These are phyloP conservation scores for Sanghuangporus sanghuang DNA, from an alignment of 1,284 basidiomycete genomes.

Conservation along the genomic window DNA sequence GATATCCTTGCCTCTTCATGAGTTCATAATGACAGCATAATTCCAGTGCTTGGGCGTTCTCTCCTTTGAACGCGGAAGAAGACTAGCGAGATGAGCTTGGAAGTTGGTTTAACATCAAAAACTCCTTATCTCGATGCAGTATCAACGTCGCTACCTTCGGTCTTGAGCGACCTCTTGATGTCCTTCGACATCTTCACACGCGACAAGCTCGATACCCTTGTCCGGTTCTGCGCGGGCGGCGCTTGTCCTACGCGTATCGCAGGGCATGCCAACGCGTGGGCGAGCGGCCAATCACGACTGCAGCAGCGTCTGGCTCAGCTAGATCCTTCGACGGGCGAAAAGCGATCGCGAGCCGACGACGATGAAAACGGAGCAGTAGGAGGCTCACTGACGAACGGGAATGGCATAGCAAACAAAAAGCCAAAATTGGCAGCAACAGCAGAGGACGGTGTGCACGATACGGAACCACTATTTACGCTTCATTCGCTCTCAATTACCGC, in stretches of 20 bases:
- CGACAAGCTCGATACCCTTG: slow-evolving; percentile 14
- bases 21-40: neutral
- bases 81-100: neutral
- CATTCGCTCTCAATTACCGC: slow-evolving; percentile 56
- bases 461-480: slow-evolving; percentile 45
- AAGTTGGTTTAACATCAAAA: neutral
- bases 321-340: slow-evolving; percentile 1
- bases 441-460: slow-evolving; percentile 26
- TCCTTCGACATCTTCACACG: slow-evolving; percentile 11
- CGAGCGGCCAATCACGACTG: slow-evolving; percentile 10
- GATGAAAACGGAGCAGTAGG: neutral
- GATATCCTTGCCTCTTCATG: neutral
- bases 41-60: neutral
- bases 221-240: slow-evolving; percentile 12
- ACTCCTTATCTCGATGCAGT: slow-evolving; percentile 17
- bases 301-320: slow-evolving; percentile 1
- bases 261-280: slow-evolving; percentile 13
- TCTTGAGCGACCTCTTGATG: slow-evolving; percentile 11
- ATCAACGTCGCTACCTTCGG: slow-evolving; percentile 9
- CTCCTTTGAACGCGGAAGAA: neutral
- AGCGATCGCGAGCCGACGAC: slow-evolving; percentile 7
- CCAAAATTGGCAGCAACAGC: slow-evolving; percentile 6
- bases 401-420: slow-evolving; percentile 8
- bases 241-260: slow-evolving; percentile 12
- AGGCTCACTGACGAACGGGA: slow-evolving; percentile 2